These are phyloP conservation scores for Porpolomopsis calyptriformis DNA, from an alignment of 768 basidiomycete species.

Conservation along the genomic window DNA sequence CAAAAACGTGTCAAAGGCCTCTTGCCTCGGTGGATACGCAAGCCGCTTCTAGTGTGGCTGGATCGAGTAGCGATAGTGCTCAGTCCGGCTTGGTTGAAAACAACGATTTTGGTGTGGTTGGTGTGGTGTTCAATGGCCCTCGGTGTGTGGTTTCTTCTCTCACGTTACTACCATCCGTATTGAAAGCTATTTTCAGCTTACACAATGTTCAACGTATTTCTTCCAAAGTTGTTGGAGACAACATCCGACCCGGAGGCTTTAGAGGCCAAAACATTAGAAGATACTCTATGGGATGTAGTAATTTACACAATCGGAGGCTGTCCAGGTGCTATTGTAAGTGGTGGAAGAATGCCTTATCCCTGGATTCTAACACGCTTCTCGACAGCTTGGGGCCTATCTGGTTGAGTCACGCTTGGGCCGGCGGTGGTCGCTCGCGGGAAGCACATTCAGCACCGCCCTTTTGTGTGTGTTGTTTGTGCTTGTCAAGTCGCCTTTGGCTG, in stretches of 20 bases:
- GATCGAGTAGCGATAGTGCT: constrained; percentile 62
- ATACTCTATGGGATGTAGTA: constrained; percentile 75
- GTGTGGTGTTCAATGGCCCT: constrained; percentile 70
- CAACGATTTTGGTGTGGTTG: constrained; percentile 71
- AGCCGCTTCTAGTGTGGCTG: constrained; percentile 58
- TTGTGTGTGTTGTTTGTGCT: constrained; percentile 63
- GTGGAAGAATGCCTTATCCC: constrained; percentile 1
- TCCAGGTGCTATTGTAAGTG: constrained; percentile 69
- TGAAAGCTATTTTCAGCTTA: constrained; percentile 37
- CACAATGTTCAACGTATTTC: constrained; percentile 89
- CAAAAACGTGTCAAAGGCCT: constrained; percentile 31
- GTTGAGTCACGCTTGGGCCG: constrained; percentile 64
- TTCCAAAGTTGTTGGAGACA: constrained; percentile 77
- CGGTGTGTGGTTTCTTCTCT: constrained; percentile 36
- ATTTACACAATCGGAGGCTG: constrained; percentile 78
- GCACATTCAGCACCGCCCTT: constrained; percentile 64
- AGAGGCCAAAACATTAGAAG: constrained; percentile 36
- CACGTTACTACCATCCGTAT: background rate
- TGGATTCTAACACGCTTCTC: background rate
- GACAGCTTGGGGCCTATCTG: constrained; percentile 75
- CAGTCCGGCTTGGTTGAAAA: constrained; percentile 59
- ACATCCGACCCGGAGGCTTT: constrained; percentile 19
- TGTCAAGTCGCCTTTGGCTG: constrained; percentile 44
- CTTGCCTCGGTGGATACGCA: constrained; percentile 45
- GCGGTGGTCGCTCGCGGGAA: constrained; percentile 60